Evolutionary conservation across 441 rosid species (phyloP), one percentile per base, ranked within the genome.

Genomic region (Pelargonium australe): DNA sequence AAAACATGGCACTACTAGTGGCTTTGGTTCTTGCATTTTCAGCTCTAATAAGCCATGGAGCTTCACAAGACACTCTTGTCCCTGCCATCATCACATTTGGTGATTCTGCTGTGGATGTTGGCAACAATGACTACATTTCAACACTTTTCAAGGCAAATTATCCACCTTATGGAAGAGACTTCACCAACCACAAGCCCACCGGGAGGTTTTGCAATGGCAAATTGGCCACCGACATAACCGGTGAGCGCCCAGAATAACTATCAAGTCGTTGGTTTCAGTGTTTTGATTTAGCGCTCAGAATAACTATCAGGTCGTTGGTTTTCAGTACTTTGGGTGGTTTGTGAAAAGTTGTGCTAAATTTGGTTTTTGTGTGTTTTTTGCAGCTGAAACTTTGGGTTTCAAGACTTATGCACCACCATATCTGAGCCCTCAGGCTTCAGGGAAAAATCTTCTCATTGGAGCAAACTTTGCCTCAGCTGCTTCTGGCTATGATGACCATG

Each of bases 161-260:
- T 72, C 97, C 96, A 74, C 96, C 98, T 70, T 90, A 90, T 70
- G 97, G 98, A 28, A 89, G 96, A 64, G 98, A 95, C 69, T 92
- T 95, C n/a, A 63, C 68, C 67, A 82, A 79, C 57, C 91, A 85
- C 5, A 60, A 83, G 67, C 74, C 99, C 43, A 95, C 98, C 1
- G 97, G 97, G 0, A 91, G 98, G 75, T 95, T 95, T 75, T 90
- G 97, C 75, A 86, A 95, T 66, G 99, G 99, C 16, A 95, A 92
- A 75, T 63, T 90, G 72, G 97, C 91, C 58, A 90, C 96, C 0
- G 98, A 95, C 40, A 66, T 92, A 62, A 95, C 98, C 3, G 97
- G 98, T 92, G 75, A 68, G 68, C 43, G 0, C 10, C 7, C 43
- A 40, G 43, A 40, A 40, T 40, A 40, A 40, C 43, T 40, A 40